Base-by-base conservation (phyloP, 441 rosid genomes). In the Rhodomyrtus psidioides region DNA sequence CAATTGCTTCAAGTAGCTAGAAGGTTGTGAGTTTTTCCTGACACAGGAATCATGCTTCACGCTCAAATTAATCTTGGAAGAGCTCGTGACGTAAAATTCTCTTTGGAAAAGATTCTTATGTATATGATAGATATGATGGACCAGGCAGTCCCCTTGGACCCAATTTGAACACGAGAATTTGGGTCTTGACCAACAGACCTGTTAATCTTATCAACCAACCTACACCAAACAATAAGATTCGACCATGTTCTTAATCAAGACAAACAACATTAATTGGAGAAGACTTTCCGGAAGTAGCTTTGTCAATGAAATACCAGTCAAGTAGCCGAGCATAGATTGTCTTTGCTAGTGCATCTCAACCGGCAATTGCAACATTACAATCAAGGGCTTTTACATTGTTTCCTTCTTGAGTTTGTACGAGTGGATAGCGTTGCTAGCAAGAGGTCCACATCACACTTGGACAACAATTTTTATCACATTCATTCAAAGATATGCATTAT, bases 331-430 rank as follows among this genome's bases (percentile, higher is more conserved):
- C 93, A 83, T 97, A 97, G 88, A 97, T 94, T 82, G 98, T 97
- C 93, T 97, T 97, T 24, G 99, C 96, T 87, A 97, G 91, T 82
- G 98, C 97, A 94, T 97, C 99, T 82, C 99, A 91, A 93, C 98
- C 96, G 86, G 98, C 92, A 90, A 94, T 91, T 88, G 99, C 99
- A 88, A 98, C 98, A 92, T 91, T 90, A 90, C 96, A 93, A 87
- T 97, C 99, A 16, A 97, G 97, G 86, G 94, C 95, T 91, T 97
- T 97, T 81, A 97, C 83, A 87, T 96, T 97, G 87, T 86, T 93
- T 88, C 99, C 99, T 93, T 97, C 99, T 86, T 95, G 98, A 62
- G 99, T 97, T 89, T 95, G 97, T 93, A 84, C 99, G 98, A 82
- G 98, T 96, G 84, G 94, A 94, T 84, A 97, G 91, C 14, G 94